Evolutionary conservation across 331 rosid species (phyloP).

Genomic region (Quercus lobata): DNA sequence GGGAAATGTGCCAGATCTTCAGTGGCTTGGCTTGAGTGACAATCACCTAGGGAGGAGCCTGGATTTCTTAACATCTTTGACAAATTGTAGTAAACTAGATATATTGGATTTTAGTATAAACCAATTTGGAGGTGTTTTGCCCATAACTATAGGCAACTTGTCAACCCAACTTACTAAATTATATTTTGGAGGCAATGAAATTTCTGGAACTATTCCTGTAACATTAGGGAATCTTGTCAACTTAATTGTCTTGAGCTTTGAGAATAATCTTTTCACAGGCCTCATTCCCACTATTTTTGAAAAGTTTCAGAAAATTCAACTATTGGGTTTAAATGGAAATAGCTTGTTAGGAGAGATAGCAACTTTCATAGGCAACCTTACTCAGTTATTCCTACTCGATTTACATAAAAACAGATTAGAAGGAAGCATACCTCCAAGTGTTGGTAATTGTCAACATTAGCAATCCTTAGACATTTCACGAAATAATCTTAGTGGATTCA

Average conservation of each 20-base stretch:
- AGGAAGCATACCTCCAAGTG: too few relatives aligned
- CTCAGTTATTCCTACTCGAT: background rate
- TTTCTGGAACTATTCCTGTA: conserved; percentile 33
- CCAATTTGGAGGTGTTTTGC: conserved; percentile 40
- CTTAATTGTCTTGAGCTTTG: conserved; percentile 9
- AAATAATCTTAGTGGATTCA: conserved; percentile 17
- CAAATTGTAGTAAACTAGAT: conserved; percentile 25
- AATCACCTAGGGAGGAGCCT: conserved; percentile 32
- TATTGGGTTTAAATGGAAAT: conserved; percentile 7
- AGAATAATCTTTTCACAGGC: conserved; percentile 15
- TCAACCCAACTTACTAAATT: conserved; percentile 16
- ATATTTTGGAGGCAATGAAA: conserved; percentile 23
- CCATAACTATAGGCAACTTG: conserved; percentile 31
- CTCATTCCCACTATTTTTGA: conserved; percentile 32
- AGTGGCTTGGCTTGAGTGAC: background rate
- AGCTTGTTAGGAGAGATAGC: conserved; percentile 35
- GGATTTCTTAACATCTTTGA: conserved; percentile 28
- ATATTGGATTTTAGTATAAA: background rate
- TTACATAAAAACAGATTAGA: conserved; percentile 10
- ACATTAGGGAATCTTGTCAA: conserved; percentile 20
- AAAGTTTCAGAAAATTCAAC: conserved; percentile 20
- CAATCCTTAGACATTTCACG: background rate
- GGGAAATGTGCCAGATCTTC: conserved; percentile 20
- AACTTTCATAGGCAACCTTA: conserved; percentile 38
- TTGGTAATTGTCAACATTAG: conserved; percentile 4